Conservation (phyloP, 306 rosid genomes). For the Quercus parvula region DNA sequence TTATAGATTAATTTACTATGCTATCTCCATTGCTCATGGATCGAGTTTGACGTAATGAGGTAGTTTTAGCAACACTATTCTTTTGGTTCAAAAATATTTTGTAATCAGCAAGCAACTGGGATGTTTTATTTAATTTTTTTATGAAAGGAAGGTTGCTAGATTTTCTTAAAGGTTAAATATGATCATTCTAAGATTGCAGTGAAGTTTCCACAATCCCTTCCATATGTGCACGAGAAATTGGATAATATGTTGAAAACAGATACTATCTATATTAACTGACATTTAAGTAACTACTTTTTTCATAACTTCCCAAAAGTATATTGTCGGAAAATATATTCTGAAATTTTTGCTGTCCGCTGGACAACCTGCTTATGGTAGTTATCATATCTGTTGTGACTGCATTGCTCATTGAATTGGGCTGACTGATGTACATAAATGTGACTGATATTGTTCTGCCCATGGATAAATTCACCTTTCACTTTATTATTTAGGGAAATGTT, state of each 20-base stretch:
- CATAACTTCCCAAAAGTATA: neutral
- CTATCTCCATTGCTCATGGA: neutral
- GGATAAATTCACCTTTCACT: neutral
- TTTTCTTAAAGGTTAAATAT: neutral
- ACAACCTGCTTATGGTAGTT: neutral
- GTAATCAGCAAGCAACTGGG: neutral
- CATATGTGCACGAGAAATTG: neutral
- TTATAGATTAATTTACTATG: neutral
- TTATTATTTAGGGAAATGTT: neutral
- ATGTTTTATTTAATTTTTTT: neutral
- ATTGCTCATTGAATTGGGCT: neutral
- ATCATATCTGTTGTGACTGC: neutral
- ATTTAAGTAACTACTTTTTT: neutral
- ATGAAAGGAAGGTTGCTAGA: neutral
- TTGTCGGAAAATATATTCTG: neutral
- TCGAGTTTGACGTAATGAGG: neutral
- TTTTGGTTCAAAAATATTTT: neutral
- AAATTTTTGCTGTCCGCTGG: neutral
- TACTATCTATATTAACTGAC: neutral
- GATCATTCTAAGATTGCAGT: neutral
- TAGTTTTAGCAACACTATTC: neutral
- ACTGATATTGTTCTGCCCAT: neutral
- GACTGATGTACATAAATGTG: neutral
- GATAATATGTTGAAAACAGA: neutral
- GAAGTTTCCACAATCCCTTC: neutral